A percentile compares a stretch with the other conserved stretches of the same genome.
Conservation (phyloP, 805 yeast genomes). For the Sugiyamaella mastotermitis region DNA sequence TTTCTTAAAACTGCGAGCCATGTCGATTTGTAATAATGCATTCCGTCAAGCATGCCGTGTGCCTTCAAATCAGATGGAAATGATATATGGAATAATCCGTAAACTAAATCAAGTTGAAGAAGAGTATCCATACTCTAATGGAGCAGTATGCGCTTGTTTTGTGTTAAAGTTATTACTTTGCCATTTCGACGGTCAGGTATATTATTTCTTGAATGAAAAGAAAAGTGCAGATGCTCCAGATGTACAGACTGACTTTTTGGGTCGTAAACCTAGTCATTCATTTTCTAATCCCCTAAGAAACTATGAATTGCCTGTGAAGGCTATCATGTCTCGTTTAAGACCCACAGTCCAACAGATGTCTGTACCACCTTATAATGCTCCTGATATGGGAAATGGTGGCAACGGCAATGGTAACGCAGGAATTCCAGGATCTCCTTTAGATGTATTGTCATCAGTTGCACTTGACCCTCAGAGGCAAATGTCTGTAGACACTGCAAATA, state of each 20-base stretch:
- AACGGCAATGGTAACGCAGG: background rate
- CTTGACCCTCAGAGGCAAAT: slow-evolving; percentile 15
- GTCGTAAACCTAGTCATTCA: background rate
- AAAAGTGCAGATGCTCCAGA: background rate
- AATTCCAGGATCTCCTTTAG: slow-evolving; percentile 32
- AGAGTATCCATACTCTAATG: slow-evolving; percentile 26
- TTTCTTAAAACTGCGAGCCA: slow-evolving; percentile 28
- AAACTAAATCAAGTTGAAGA: slow-evolving; percentile 20
- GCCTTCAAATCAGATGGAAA: slow-evolving; percentile 17
- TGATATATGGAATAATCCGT: slow-evolving; percentile 17
- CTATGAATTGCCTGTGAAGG: too few relatives aligned
- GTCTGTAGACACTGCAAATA: background rate
- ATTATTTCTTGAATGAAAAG: slow-evolving; percentile 3
- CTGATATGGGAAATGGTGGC: background rate
- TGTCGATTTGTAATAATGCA: slow-evolving; percentile 23
- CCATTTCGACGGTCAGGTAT: slow-evolving; percentile 27
- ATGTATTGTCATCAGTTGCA: slow-evolving; percentile 39
- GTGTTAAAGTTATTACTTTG: slow-evolving; percentile 28
- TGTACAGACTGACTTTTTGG: background rate
- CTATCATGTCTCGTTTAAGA: background rate
- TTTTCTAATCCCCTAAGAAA: too few relatives aligned
- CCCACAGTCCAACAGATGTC: background rate
- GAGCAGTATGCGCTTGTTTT: slow-evolving; percentile 24
- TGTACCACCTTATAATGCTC: background rate
- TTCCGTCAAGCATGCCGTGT: slow-evolving; percentile 25